phyloP scores from a whole-genome alignment of 306 rosid genomes.

The Ormosia emarginata region DNA sequence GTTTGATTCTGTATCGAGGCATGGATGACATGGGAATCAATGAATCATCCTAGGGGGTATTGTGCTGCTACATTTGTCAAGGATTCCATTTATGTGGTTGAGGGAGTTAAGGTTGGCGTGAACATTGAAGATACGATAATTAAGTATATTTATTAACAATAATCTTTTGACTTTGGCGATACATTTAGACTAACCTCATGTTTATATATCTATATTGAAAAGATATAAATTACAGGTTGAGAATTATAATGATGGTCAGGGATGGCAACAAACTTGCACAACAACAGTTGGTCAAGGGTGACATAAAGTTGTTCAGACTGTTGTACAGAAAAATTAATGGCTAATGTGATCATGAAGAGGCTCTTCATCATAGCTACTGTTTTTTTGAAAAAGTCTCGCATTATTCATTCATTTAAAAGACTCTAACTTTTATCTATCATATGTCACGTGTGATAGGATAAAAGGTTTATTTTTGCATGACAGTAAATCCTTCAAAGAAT shows the following conservation, averaged over 20 bases:
- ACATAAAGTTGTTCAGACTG: not conserved
- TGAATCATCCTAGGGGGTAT: constrained; percentile 64
- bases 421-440: too few relatives aligned
- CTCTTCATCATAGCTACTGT: not conserved
- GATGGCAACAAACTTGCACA: constrained; percentile 50
- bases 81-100: constrained; percentile 57
- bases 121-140: constrained; percentile 43
- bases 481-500: too few relatives aligned
- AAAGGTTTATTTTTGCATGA: too few relatives aligned
- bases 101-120: constrained; percentile 46
- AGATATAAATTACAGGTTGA: constrained; percentile 54
- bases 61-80: constrained; percentile 60
- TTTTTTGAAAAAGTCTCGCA: not conserved
- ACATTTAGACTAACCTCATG: not conserved
- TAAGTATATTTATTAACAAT: constrained; percentile 16
- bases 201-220: not conserved
- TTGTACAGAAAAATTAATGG: not conserved
- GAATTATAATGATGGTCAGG: constrained; percentile 57
- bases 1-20: constrained; percentile 67
- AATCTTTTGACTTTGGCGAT: not conserved
- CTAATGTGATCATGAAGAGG: not conserved
- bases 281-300: constrained; percentile 3
- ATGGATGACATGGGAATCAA: constrained; percentile 65
- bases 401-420: too few relatives aligned
- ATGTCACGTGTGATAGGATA: too few relatives aligned